Evolutionary conservation across 371 early-diverging fungal genomes (phyloP).

Genomic region (Mucor lusitanicus): DNA sequence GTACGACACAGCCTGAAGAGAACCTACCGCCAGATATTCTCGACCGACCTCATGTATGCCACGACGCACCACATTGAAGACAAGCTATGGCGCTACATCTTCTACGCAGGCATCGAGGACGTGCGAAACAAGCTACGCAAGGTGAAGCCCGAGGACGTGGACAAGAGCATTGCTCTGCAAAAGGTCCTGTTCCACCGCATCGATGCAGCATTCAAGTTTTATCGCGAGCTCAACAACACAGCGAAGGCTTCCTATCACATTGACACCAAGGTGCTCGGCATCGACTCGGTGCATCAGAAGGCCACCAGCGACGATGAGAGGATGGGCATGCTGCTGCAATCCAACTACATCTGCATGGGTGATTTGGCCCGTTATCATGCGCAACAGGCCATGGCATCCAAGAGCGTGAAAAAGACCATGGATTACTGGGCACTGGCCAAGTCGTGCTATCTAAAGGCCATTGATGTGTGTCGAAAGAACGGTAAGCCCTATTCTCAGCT

Average conservation of each 20-base stretch:
- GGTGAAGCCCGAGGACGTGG: conserved; percentile 20
- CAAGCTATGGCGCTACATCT: conserved; percentile 48
- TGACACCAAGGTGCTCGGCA: conserved; percentile 41
- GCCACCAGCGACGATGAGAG: conserved; percentile 25
- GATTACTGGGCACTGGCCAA: conserved; percentile 41
- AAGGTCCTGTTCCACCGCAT: conserved; percentile 28
- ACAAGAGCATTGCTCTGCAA: conserved; percentile 15
- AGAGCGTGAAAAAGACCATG: conserved; percentile 18
- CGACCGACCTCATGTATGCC: conserved; percentile 34
- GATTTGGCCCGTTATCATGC: conserved; percentile 53
- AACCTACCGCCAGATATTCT: conserved; percentile 37
- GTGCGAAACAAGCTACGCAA: conserved; percentile 41
- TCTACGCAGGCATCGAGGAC: conserved; percentile 49
- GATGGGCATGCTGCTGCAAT: conserved; percentile 38
- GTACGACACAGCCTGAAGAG: conserved; percentile 43
- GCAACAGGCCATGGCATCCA: conserved; percentile 22
- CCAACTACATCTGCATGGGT: conserved; percentile 52
- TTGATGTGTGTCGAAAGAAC: conserved; percentile 40
- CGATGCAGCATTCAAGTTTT: conserved; percentile 44
- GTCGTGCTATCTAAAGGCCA: conserved; percentile 45
- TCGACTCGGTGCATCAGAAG: conserved; percentile 26
- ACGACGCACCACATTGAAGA: conserved; percentile 45
- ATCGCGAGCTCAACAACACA: conserved; percentile 39
- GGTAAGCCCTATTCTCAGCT: conserved; percentile 56
- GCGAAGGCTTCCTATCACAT: conserved; percentile 37